phyloP scores from a whole-genome alignment of 2,329 filamentous ascomycete genomes.

The Colletotrichum coccodes region DNA sequence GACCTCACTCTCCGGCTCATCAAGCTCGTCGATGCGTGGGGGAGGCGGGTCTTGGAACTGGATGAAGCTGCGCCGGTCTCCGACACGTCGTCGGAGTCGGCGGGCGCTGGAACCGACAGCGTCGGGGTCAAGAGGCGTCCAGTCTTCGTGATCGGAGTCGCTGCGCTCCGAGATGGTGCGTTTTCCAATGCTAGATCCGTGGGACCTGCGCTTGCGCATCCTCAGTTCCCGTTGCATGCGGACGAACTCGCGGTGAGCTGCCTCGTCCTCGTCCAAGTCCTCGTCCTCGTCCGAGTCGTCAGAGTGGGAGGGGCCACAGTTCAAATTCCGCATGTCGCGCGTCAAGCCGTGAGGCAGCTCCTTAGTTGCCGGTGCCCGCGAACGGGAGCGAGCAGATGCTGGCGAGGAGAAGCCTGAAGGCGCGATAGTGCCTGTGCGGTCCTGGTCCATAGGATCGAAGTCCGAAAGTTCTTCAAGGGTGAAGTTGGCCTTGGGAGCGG shows the following conservation, averaged over 20 bases:
- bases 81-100: conserved; percentile 56
- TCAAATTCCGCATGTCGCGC: conserved; percentile 55
- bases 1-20: conserved; percentile 60
- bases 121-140: conserved; percentile 44
- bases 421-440: conserved; percentile 52
- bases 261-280: conserved; percentile 51
- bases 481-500: conserved; percentile 39
- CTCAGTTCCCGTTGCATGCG: conserved; percentile 53
- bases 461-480: conserved; percentile 57
- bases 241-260: conserved; percentile 48
- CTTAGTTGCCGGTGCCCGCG: conserved; percentile 36
- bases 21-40: conserved; percentile 63
- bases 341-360: conserved; percentile 56
- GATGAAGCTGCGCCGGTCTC: conserved; percentile 54
- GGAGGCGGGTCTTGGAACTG: conserved; percentile 60
- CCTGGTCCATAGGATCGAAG: conserved; percentile 55
- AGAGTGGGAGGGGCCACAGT: conserved; percentile 48
- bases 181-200: conserved; percentile 65
- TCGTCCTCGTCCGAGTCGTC: conserved; percentile 42
- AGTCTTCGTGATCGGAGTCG: conserved; percentile 56
- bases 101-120: conserved; percentile 58
- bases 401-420: conserved; percentile 59
- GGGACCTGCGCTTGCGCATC: conserved; percentile 57
- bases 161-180: conserved; percentile 64
- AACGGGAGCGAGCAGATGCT: conserved; percentile 52